A percentile compares a stretch with the other conserved stretches of the same genome.
These are phyloP conservation scores for Aspergillus steynii DNA, from an alignment of 495 filamentous ascomycete genomes.

Conservation along the genomic window DNA sequence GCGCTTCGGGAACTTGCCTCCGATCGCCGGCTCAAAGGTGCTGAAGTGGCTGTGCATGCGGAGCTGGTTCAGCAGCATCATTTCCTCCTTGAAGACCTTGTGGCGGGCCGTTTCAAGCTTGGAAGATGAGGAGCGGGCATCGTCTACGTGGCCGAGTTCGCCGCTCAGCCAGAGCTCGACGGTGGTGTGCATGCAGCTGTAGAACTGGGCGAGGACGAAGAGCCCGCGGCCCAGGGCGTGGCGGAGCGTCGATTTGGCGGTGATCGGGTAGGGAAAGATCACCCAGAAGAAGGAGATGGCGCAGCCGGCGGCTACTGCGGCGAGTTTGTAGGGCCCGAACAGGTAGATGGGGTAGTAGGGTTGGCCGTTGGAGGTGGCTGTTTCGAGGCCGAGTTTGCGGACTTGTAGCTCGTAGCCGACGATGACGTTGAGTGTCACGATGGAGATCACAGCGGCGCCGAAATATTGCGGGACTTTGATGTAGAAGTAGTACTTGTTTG, in stretches of 20 bases:
- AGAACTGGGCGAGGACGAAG: constrained; percentile 72
- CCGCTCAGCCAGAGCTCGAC: constrained; percentile 58
- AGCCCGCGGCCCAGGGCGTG: constrained; percentile 64
- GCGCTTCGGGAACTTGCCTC: constrained; percentile 37
- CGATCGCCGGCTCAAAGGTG: constrained; percentile 37
- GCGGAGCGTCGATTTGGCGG: constrained; percentile 66
- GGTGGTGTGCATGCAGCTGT: constrained; percentile 66
- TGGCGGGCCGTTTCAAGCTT: constrained; percentile 25
- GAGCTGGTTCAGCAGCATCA: constrained; percentile 32
- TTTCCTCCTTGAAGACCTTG: constrained; percentile 36
- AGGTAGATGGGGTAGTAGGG: constrained; percentile 67
- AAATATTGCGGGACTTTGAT: constrained; percentile 63
- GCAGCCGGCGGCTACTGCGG: constrained; percentile 66
- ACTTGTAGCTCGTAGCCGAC: constrained; percentile 77
- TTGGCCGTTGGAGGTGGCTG: constrained; percentile 62
- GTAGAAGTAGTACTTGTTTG: constrained; percentile 57
- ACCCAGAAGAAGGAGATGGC: constrained; percentile 77
- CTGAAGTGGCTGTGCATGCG: constrained; percentile 38
- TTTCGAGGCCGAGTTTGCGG: constrained; percentile 57
- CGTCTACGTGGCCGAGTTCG: constrained; percentile 54
- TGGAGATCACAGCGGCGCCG: constrained; percentile 59
- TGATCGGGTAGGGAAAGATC: constrained; percentile 71
- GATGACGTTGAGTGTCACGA: constrained; percentile 69
- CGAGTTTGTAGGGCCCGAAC: constrained; percentile 69
- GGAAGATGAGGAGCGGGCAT: constrained; percentile 20